Conservation (phyloP, 2,329 filamentous ascomycete genomes). For the Mycosphaerella sp. region DNA sequence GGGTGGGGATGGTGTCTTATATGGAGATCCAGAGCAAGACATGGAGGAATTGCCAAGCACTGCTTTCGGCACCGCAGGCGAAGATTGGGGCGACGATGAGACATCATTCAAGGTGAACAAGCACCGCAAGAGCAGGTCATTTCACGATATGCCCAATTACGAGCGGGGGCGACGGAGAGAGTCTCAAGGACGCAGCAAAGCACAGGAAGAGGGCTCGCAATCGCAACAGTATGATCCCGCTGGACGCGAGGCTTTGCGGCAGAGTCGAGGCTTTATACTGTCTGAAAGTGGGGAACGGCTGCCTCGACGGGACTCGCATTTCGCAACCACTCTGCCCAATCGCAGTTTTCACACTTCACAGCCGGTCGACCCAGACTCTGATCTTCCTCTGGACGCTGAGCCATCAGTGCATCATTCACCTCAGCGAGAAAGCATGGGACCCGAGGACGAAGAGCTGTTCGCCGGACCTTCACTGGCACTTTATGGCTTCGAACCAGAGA, state of each 20-base stretch:
- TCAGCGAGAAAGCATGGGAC: slow-evolving; percentile 40
- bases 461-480: slow-evolving; percentile 92
- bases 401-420: slow-evolving; percentile 22
- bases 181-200: slow-evolving; percentile 46
- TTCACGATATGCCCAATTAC: slow-evolving; percentile 91
- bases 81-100: slow-evolving; percentile 19
- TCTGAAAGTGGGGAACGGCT: slow-evolving; percentile 21
- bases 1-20: slow-evolving; percentile 34
- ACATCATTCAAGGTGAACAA: slow-evolving; percentile 22
- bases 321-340: slow-evolving; percentile 35
- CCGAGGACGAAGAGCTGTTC: slow-evolving; percentile 85
- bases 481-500: slow-evolving; percentile 91
- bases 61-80: slow-evolving; percentile 27
- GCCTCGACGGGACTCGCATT: slow-evolving; percentile 48
- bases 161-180: slow-evolving; percentile 32
- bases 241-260: slow-evolving; percentile 28
- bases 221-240: slow-evolving; percentile 26
- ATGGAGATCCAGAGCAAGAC: slow-evolving; percentile 24
- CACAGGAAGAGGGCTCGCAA: slow-evolving; percentile 33
- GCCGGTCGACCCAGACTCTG: slow-evolving; percentile 20
- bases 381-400: slow-evolving; percentile 31
- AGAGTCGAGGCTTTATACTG: slow-evolving; percentile 35
- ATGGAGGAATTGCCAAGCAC: slow-evolving; percentile 33
- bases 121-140: slow-evolving; percentile 51
- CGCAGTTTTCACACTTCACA: slow-evolving; percentile 25